Percentiles rank a stretch among this genome's conserved stretches.
Evolutionary conservation across 2,329 filamentous ascomycete species (phyloP).

Genomic region (Paraphoma chrysanthemicola): DNA sequence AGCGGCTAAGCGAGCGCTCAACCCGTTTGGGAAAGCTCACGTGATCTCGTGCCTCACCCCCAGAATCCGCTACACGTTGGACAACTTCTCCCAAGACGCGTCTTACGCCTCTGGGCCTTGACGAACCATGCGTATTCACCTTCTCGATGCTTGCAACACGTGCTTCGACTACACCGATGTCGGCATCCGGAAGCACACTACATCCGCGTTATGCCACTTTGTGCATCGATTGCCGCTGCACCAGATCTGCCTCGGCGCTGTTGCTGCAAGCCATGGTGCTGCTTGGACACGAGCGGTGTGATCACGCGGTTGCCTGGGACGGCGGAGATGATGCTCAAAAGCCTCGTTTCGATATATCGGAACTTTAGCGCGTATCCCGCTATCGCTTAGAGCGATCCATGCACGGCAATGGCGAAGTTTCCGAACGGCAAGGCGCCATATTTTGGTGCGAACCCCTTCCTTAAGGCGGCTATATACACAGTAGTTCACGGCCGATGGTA

Average conservation of each 20-base stretch:
- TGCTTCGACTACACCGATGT: background rate
- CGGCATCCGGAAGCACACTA: conserved; percentile 2
- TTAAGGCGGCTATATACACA: background rate
- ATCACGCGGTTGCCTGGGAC: conserved; percentile 8
- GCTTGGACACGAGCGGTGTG: background rate
- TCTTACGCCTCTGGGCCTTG: background rate
- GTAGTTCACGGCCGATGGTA: background rate
- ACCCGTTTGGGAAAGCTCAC: conserved; percentile 1
- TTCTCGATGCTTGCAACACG: background rate
- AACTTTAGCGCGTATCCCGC: conserved; percentile 11
- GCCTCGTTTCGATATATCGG: conserved; percentile 20
- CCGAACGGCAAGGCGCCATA: conserved; percentile 12
- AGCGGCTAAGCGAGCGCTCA: conserved; percentile 30
- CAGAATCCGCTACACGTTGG: no score
- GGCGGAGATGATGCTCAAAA: conserved; percentile 18
- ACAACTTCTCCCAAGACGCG: background rate
- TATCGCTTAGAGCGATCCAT: conserved; percentile 2
- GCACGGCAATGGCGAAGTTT: conserved; percentile 3
- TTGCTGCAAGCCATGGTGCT: conserved; percentile 4
- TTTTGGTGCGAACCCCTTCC: background rate
- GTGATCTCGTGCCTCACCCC: conserved; percentile 11
- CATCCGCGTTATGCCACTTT: conserved; percentile 1
- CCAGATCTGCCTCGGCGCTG: conserved; percentile 2
- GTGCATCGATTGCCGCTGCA: conserved; percentile 1
- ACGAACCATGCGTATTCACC: background rate